A percentile compares a stretch with the other conserved stretches of the same genome.
These are phyloP conservation scores for Backusella macrospora DNA, from an alignment of 192 early-diverging fungal genomes.

Conservation along the genomic window DNA sequence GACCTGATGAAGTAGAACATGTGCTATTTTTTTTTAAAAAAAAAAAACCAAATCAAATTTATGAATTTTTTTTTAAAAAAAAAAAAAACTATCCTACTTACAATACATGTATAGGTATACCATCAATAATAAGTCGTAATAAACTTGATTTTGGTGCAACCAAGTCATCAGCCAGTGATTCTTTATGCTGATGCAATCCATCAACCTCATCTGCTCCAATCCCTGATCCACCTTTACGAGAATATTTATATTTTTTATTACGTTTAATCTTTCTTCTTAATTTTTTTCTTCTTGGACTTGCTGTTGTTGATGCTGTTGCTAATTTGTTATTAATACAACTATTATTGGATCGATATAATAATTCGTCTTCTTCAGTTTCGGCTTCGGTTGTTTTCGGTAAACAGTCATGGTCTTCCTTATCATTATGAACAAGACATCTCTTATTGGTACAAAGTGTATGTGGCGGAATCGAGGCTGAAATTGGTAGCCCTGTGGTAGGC, in stretches of 20 bases:
- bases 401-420: background rate
- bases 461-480: slow-evolving; percentile 31
- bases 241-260: slow-evolving; percentile 7
- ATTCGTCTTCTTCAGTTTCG: background rate
- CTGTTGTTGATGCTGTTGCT: background rate
- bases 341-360: no score
- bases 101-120: slow-evolving; percentile 59
- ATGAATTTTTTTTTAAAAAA: background rate
- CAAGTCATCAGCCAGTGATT: background rate
- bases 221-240: background rate
- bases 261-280: background rate
- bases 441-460: slow-evolving; percentile 8
- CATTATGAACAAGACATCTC: background rate
- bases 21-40: slow-evolving; percentile 39
- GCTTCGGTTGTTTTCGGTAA: background rate
- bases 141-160: slow-evolving; percentile 47
- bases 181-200: background rate
- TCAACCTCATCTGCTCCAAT: background rate
- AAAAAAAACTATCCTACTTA: no score
- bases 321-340: no score
- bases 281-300: background rate
- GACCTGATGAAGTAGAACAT: slow-evolving; percentile 46
- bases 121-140: slow-evolving; percentile 55
- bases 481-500: slow-evolving; percentile 27
- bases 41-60: background rate